Percentiles rank a stretch among this genome's conserved stretches.
Evolutionary conservation across 148 eudicot genomes (phyloP).

Genomic region (Rheum nobile): DNA sequence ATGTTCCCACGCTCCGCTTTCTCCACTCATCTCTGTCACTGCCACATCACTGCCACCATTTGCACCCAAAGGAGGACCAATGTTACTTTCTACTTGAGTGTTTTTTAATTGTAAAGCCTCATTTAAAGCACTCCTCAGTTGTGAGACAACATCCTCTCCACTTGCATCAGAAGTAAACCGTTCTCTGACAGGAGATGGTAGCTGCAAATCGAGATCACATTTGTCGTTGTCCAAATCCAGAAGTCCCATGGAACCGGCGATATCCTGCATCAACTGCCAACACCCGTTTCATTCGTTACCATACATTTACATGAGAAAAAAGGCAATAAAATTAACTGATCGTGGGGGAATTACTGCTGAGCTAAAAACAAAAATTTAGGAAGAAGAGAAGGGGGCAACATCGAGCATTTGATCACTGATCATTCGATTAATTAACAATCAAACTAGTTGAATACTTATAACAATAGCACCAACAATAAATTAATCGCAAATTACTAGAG

Average conservation of each 20-base stretch:
- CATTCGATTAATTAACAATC: not conserved
- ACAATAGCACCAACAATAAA: not conserved
- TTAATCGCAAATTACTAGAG: not conserved
- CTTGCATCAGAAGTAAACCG: slow-evolving; percentile 13
- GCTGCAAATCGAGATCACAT: slow-evolving; percentile 12
- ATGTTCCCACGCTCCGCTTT: slow-evolving; percentile 13
- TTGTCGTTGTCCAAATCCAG: slow-evolving; percentile 17
- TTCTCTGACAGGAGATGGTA: slow-evolving; percentile 11
- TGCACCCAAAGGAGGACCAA: slow-evolving; percentile 15
- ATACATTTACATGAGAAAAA: not conserved
- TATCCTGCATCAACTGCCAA: not conserved
- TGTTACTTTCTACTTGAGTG: slow-evolving; percentile 5
- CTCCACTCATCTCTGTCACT: slow-evolving; percentile 18
- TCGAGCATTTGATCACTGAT: not conserved
- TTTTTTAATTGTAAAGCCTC: slow-evolving; percentile 29
- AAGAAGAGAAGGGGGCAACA: not conserved
- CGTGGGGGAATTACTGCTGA: not conserved
- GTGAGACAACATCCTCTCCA: slow-evolving; percentile 21
- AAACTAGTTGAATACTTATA: not conserved
- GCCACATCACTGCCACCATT: slow-evolving; percentile 16
- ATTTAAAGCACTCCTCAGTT: slow-evolving; percentile 27
- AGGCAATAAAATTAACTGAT: not conserved
- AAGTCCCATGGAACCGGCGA: not conserved
- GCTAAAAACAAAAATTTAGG: not conserved
- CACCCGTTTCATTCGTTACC: not conserved